phyloP scores from a whole-genome alignment of 495 filamentous ascomycete genomes.

The Aspergillus homomorphus region DNA sequence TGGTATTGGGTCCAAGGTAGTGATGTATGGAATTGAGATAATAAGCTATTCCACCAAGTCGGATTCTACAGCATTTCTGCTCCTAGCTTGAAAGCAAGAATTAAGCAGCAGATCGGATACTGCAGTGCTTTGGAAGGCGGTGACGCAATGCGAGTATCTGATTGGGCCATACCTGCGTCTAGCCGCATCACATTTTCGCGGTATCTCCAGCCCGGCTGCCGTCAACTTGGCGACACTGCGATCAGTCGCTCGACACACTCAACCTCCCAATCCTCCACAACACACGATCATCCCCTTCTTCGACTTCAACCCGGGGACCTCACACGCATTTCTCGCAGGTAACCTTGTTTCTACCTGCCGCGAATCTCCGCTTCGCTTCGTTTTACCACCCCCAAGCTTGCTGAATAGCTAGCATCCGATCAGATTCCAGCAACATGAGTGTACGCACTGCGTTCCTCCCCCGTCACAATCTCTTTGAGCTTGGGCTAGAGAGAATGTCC shows the following conservation, averaged over 20 bases:
- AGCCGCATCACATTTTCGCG: slow-evolving; percentile 40
- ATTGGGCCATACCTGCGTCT: slow-evolving; percentile 29
- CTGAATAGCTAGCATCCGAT: neutral
- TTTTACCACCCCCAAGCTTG: neutral
- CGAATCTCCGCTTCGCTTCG: neutral
- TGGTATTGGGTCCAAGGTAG: neutral
- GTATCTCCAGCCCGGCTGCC: slow-evolving; percentile 5
- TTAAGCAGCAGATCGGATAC: neutral
- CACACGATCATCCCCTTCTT: slow-evolving; percentile 19
- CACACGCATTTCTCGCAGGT: neutral
- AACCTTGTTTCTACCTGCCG: neutral
- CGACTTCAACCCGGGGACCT: neutral
- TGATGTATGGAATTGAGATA: neutral
- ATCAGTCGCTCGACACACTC: neutral
- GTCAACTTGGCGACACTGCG: slow-evolving; percentile 18
- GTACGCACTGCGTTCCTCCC: slow-evolving; percentile 15
- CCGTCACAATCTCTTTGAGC: too few relatives aligned
- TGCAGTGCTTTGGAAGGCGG: slow-evolving; percentile 22
- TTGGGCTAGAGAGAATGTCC: too few relatives aligned
- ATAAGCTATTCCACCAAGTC: neutral
- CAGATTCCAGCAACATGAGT: slow-evolving; percentile 36
- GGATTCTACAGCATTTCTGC: neutral
- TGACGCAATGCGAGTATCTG: slow-evolving; percentile 12
- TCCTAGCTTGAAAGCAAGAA: slow-evolving; percentile 15
- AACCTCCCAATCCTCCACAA: neutral